phyloP scores from a whole-genome alignment of 768 basidiomycete genomes.

The Hygrophorus pudorinus region DNA sequence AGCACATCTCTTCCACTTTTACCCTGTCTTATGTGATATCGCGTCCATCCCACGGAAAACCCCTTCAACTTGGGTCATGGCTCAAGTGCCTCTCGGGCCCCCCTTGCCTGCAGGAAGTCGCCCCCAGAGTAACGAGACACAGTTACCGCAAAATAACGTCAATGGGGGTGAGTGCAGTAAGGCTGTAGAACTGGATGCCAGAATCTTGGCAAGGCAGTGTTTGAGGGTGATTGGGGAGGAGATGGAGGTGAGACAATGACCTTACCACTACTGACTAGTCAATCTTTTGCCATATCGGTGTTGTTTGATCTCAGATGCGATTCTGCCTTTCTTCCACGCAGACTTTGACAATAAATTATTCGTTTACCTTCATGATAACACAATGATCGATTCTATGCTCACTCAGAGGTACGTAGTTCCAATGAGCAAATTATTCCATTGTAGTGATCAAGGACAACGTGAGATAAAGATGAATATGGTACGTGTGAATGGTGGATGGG shows the following conservation, averaged over 20 bases:
- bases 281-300: too few relatives aligned
- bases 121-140: constrained; percentile 11
- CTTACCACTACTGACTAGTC: too few relatives aligned
- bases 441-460: neutral
- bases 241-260: constrained; percentile 37
- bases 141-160: constrained; percentile 12
- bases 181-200: constrained; percentile 51
- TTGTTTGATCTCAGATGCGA: too few relatives aligned
- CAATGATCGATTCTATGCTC: too few relatives aligned
- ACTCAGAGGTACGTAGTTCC: too few relatives aligned
- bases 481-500: neutral
- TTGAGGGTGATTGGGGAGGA: constrained; percentile 64
- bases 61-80: constrained; percentile 55
- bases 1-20: constrained; percentile 87
- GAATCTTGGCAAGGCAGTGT: constrained; percentile 56
- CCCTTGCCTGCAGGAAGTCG: constrained; percentile 10
- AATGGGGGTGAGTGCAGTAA: constrained; percentile 6
- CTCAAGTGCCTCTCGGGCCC: constrained; percentile 2
- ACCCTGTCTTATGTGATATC: constrained; percentile 69
- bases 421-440: constrained; percentile 11
- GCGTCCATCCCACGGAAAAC: constrained; percentile 59
- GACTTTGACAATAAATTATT: too few relatives aligned
- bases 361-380: too few relatives aligned
- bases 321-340: constrained; percentile 24
- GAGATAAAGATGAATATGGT: neutral